Evolutionary conservation across 495 filamentous ascomycete species (phyloP), one percentile per base, ranked within the genome.

Genomic region (Xylaria acuta): DNA sequence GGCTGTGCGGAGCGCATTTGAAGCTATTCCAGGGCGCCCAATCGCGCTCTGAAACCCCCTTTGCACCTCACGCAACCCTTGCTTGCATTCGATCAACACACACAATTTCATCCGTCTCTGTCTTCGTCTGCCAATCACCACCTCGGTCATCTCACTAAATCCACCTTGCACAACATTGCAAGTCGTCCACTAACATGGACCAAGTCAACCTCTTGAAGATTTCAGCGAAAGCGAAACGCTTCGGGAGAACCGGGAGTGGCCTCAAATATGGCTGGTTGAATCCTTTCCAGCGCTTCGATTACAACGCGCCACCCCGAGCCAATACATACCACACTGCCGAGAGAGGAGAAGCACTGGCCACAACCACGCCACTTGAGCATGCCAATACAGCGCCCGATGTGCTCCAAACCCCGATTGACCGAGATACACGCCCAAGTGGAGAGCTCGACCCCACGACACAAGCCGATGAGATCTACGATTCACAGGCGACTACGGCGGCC

Each of bases 191-290:
- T 82, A 76, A 82, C 8, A 78, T 80, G 74, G 53, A 75, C 53
- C 70, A 69, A 83, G 82, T 82, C 54, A 83, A 82, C 64, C 76
- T 80, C 18, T 70, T 72, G 41, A 78, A 76, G 40, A 75, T 81
- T 67, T 81, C 75, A 72, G 72, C 72, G 5, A 69, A 74, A 64
- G 82, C 82, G 34, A 80, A 82, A 62, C 70, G 62, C 41, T 38
- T 60, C 20, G 70, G 70, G 53, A 79, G 72, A 75, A 78, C 25
- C 76, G 81, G 32, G 66, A 75, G 36, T 64, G 63, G 43, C 20
- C 70, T 72, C 9, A 72, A 72, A 60, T 72, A 72, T 60, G 70
- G 49, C 40, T 72, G 70, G 70, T 32, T 72, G 34, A 83, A 82
- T 69, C 80, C 80, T 14, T 83, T 82, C 60, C 73, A 76, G 25